Base-by-base conservation (phyloP, 148 eudicot species). In the Cornus controversa region DNA sequence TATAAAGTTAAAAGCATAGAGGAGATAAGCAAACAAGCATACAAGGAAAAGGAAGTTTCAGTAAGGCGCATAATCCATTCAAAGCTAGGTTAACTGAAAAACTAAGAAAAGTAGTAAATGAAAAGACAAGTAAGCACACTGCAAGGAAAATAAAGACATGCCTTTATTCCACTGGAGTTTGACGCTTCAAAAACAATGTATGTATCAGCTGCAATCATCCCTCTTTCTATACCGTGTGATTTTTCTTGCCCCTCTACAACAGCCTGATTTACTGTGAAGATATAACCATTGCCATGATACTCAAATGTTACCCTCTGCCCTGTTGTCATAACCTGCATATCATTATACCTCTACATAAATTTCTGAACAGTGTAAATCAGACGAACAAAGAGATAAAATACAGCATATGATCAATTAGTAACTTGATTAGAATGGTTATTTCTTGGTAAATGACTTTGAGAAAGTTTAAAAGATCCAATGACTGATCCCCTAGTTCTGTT, bases 161-260 rank as follows among this genome's bases (percentile, higher is more conserved):
- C 98, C 92, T 96, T 94, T 84, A 96, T 90, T 79, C 98, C 98
- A 79, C 98, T 96, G 54, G 97, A 87, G 67, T 87, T 85, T 54
- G 94, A 70, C 80, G 98, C 93, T 90, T 93, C 95, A 85, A 87
- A 93, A 47, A 96, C 85, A 69, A 93, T 89, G 84, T 90, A 96
- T 25, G 99, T 92, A 53, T 92, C 98, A 40, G 70, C 76, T 75
- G 95, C 87, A 70, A 93, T 83, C 78, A 93, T 81, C 81, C 99
- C 99, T 86, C 99, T 89, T 75, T 92, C 97, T 70, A 86, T 77
- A 40, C 75, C 63, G 22, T 74, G 82, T 31, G 93, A 82, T 75
- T 82, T 86, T 80, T 87, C 95, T 71, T 79, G 86, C 80, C 91
- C 98, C 85, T 91, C 95, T 28, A 88, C 82, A 69, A 71, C 84